Evolutionary conservation across 768 basidiomycete genomes (phyloP).

Genomic region (Leccinum sublutescens): DNA sequence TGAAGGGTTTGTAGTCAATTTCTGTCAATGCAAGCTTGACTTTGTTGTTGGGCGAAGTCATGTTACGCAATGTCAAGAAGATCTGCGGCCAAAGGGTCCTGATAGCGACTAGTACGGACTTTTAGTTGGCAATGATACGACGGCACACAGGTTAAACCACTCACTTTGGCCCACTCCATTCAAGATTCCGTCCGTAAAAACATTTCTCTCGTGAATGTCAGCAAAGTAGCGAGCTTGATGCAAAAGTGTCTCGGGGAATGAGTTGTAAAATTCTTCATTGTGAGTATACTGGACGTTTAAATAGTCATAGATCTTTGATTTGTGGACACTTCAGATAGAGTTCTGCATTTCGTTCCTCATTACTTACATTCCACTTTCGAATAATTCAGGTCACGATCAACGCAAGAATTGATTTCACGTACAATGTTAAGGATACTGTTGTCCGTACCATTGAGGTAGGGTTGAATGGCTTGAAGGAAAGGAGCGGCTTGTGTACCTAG

Average conservation of each 20-base stretch:
- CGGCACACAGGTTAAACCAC: conserved; percentile 25
- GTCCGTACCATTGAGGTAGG: conserved; percentile 66
- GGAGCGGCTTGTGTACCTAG: conserved; percentile 52
- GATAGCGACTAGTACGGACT: conserved; percentile 59
- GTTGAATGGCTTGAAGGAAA: conserved; percentile 64
- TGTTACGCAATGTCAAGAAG: conserved; percentile 67
- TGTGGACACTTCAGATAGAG: neutral
- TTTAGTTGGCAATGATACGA: neutral
- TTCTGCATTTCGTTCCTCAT: neutral
- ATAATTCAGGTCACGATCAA: conserved; percentile 9
- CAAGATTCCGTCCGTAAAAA: conserved; percentile 63
- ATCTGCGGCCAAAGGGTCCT: conserved; percentile 74
- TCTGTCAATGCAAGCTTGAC: conserved; percentile 74
- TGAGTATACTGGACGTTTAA: conserved; percentile 74
- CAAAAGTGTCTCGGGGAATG: conserved; percentile 66
- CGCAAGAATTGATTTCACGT: conserved; percentile 27
- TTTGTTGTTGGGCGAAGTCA: conserved; percentile 70
- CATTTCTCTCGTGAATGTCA: conserved; percentile 70
- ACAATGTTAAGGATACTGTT: conserved; percentile 66
- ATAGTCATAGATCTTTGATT: conserved; percentile 66
- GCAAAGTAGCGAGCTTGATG: conserved; percentile 73
- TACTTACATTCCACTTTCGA: conserved; percentile 70
- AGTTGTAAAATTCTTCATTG: conserved; percentile 74
- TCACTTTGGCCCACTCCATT: conserved; percentile 72
- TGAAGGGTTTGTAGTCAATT: conserved; percentile 86